A percentile compares a stretch with the other conserved stretches of the same genome.
phyloP scores from a whole-genome alignment of 805 yeast species.

The Yamadazyma scolyti region DNA sequence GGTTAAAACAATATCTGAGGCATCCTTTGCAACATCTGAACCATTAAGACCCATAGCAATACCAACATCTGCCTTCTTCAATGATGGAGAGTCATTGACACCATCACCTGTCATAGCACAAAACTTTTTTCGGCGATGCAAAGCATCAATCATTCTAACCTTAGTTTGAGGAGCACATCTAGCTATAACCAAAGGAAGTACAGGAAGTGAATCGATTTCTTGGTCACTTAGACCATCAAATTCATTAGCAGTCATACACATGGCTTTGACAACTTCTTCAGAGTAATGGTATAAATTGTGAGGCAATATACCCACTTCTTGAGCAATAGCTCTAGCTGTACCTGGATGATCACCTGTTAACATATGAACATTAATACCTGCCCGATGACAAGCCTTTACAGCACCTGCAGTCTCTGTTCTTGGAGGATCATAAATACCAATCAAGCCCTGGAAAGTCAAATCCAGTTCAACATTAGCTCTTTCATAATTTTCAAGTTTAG shows the following conservation, averaged over 20 bases:
- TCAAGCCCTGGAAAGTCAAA: slow-evolving; percentile 60
- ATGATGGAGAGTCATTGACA: slow-evolving; percentile 75
- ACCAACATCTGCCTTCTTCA: slow-evolving; percentile 76
- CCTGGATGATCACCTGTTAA: slow-evolving; percentile 79
- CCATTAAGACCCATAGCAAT: slow-evolving; percentile 80
- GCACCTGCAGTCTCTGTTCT: slow-evolving; percentile 63
- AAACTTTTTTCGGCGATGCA: slow-evolving; percentile 33
- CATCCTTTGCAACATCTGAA: slow-evolving; percentile 82
- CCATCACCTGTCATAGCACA: slow-evolving; percentile 57
- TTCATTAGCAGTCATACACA: slow-evolving; percentile 37
- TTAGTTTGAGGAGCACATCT: slow-evolving; percentile 41
- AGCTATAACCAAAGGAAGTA: slow-evolving; percentile 38
- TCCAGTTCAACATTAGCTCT: slow-evolving; percentile 46
- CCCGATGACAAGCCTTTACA: slow-evolving; percentile 63
- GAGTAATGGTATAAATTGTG: slow-evolving; percentile 33
- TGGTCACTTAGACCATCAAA: slow-evolving; percentile 28
- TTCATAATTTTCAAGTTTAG: slow-evolving; percentile 16
- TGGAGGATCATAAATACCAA: slow-evolving; percentile 82
- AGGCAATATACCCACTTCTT: slow-evolving; percentile 75
- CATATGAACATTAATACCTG: slow-evolving; percentile 80
- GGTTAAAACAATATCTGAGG: slow-evolving; percentile 69
- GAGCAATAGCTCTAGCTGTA: slow-evolving; percentile 76
- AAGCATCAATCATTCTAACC: slow-evolving; percentile 39
- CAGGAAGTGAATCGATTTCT: slow-evolving; percentile 33
- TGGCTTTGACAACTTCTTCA: slow-evolving; percentile 29